These are phyloP conservation scores for Lactuca saligna DNA, from an alignment of 129 eudicot genomes.

Conservation along the genomic window DNA sequence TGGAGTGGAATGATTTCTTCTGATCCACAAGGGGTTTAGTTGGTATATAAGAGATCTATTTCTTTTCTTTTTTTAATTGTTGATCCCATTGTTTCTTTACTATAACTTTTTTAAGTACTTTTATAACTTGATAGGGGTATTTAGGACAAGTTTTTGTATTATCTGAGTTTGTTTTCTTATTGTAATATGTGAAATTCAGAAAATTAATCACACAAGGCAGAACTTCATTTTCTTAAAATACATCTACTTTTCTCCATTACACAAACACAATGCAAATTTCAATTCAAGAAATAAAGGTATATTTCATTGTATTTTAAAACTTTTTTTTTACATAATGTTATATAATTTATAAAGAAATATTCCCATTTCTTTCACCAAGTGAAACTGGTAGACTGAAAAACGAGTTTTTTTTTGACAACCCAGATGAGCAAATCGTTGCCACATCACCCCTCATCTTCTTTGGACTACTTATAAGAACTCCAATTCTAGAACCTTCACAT, in stretches of 20 bases:
- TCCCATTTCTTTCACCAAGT: slow-evolving; percentile 44
- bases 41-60: slow-evolving; percentile 38
- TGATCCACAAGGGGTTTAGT: slow-evolving; percentile 33
- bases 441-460: slow-evolving; percentile 59
- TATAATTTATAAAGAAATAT: slow-evolving; percentile 3
- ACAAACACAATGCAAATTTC: neutral
- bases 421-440: slow-evolving; percentile 65
- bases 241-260: neutral
- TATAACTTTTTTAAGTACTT: slow-evolving; percentile 4
- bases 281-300: neutral
- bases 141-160: slow-evolving; percentile 9
- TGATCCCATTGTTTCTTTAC: slow-evolving; percentile 18
- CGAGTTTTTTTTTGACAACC: slow-evolving; percentile 37
- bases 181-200: slow-evolving; percentile 20
- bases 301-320: slow-evolving; percentile 4
- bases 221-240: neutral
- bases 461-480: slow-evolving; percentile 66
- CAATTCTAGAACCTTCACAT: slow-evolving; percentile 44
- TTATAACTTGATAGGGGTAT: slow-evolving; percentile 5
- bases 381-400: slow-evolving; percentile 65
- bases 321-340: slow-evolving; percentile 2
- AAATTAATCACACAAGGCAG: slow-evolving; percentile 1
- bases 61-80: slow-evolving; percentile 7
- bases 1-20: slow-evolving; percentile 18
- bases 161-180: slow-evolving; percentile 18